Conservation (phyloP, 306 rosid genomes). For the Dalbergia oliveri region DNA sequence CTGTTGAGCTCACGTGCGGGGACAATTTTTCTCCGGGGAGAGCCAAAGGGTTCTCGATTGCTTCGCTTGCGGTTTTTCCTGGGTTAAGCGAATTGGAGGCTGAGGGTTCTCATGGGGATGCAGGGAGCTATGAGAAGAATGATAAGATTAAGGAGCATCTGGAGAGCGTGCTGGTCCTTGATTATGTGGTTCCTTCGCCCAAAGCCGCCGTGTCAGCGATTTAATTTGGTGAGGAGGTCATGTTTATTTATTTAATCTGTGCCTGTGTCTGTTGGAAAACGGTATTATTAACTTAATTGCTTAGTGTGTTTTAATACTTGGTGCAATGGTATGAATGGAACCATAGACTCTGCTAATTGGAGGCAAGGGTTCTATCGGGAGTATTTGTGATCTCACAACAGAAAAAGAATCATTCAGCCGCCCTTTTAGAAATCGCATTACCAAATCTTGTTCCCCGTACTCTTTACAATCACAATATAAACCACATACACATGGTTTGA, state of each 20-base stretch:
- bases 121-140: conserved; percentile 48
- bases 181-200: conserved; percentile 53
- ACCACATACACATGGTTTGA: too few relatives aligned
- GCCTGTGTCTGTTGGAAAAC: background rate
- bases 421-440: too few relatives aligned
- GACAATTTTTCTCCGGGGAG: conserved; percentile 78
- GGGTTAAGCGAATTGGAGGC: conserved; percentile 60
- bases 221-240: background rate
- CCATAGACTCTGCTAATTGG: too few relatives aligned
- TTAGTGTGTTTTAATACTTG: background rate
- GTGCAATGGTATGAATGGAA: background rate
- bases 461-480: too few relatives aligned
- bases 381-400: too few relatives aligned
- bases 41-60: conserved; percentile 76
- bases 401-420: too few relatives aligned
- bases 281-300: background rate
- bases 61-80: conserved; percentile 59
- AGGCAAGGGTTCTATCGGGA: too few relatives aligned
- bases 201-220: conserved; percentile 31
- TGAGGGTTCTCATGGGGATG: conserved; percentile 52
- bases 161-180: conserved; percentile 58
- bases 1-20: conserved; percentile 59
- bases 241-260: background rate
- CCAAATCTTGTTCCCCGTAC: too few relatives aligned
- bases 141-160: conserved; percentile 64